Conservation (phyloP, 2,329 filamentous ascomycete genomes). For the Colletotrichum sp. region DNA sequence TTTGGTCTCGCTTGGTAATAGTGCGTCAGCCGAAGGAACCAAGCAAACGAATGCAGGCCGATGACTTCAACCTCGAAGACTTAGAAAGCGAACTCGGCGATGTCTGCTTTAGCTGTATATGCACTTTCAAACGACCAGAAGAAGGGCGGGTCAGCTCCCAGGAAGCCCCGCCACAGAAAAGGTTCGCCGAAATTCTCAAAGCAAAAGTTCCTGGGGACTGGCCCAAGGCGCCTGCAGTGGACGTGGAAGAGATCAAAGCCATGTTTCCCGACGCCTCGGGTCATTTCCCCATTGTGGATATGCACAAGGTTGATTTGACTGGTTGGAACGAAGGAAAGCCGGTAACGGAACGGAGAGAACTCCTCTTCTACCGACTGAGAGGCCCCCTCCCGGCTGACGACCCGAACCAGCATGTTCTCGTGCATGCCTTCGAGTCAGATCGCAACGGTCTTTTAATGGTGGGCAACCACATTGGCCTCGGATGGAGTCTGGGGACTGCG, state of each 20-base stretch:
- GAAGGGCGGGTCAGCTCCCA: conserved; percentile 41
- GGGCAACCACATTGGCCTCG: conserved; percentile 52
- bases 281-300: conserved; percentile 53
- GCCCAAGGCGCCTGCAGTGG: conserved; percentile 48
- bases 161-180: conserved; percentile 42
- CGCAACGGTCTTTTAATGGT: conserved; percentile 59
- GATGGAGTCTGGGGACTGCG: conserved; percentile 41
- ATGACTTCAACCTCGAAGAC: conserved; percentile 32
- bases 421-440: conserved; percentile 56
- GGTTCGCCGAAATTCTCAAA: conserved; percentile 45
- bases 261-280: conserved; percentile 42
- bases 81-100: conserved; percentile 40
- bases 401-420: conserved; percentile 49
- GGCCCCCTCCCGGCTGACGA: conserved; percentile 43
- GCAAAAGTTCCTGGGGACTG: conserved; percentile 42
- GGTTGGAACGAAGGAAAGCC: conserved; percentile 45
- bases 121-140: conserved; percentile 54
- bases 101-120: conserved; percentile 54
- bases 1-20: conserved; percentile 53
- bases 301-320: conserved; percentile 59
- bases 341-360: conserved; percentile 49
- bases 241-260: conserved; percentile 44
- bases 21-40: conserved; percentile 34
- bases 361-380: conserved; percentile 53
- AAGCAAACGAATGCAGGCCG: not conserved